Evolutionary conservation across 352 stramenopile genomes (phyloP), one percentile per base, ranked within the genome.

Genomic region (Plasmopara viticola): DNA sequence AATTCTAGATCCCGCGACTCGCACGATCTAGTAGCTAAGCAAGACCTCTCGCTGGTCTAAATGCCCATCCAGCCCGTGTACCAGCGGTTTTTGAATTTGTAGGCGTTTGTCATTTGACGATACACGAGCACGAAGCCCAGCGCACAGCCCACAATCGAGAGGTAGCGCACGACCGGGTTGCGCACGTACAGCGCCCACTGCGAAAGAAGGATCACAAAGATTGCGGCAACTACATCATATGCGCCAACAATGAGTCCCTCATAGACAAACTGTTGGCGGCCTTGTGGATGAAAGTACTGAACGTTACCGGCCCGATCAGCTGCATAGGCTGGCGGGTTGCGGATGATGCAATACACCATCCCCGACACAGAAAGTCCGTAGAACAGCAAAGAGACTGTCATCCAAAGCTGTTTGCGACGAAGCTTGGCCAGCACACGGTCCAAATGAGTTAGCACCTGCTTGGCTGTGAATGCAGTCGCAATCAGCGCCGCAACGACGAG

Each of bases 301-400:
- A 90, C 84, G 56, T 87, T 87, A 59, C 82, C 84, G 44, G 81
- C 84, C 53, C 80, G 78, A 54, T 90, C 76, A 31, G 70, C 70
- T 20, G 65, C 48, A 64, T 87, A 94, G 29, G 78, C 60, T 39
- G 81, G 74, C 30, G 84, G 84, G 62, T 94, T 83, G 54, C 84
- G 84, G 55, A 94, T 92, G 72, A 94, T 94, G 60, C 84, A 94
- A 70, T 88, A 94, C 6, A 94, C 84, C 84, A 94, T 94, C 14
- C 84, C 84, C 5, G 84, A 94, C 13, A 94, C 82, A 12, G 84
- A 94, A 9, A 94, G 78, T 0, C 84, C 81, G 53, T 92, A 94
- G 58, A 94, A 94, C 25, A 94, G 70, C 56, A 94, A 62, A 34
- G 83, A 94, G 33, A 94, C 82, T 0, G 76, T 87, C 77, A 94